These are phyloP conservation scores for Pichia sp. DNA, from an alignment of 1,139 yeast species.

Conservation along the genomic window DNA sequence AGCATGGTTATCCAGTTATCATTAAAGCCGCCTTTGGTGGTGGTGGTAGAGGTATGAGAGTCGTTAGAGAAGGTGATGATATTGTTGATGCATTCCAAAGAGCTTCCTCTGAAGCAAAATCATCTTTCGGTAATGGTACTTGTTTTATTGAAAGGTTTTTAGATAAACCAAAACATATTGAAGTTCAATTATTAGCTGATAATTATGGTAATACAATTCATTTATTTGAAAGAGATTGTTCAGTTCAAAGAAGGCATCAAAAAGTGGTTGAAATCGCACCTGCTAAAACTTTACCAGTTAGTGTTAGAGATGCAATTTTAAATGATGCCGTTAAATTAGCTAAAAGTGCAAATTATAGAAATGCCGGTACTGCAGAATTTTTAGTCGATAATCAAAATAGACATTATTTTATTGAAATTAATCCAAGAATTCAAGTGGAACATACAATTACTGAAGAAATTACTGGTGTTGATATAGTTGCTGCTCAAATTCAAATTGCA, in stretches of 20 bases:
- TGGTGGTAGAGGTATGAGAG: slow-evolving; percentile 99
- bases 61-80: slow-evolving; percentile 93
- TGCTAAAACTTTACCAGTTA: slow-evolving; percentile 80
- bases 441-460: slow-evolving; percentile 98
- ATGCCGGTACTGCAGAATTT: slow-evolving; percentile 99
- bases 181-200: slow-evolving; percentile 94
- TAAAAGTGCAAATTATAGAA: slow-evolving; percentile 78
- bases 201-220: slow-evolving; percentile 92
- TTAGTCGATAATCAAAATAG: slow-evolving; percentile 90
- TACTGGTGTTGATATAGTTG: slow-evolving; percentile 95
- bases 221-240: slow-evolving; percentile 95
- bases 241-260: slow-evolving; percentile 98
- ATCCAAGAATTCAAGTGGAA: slow-evolving; percentile 98
- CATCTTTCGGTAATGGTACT: slow-evolving; percentile 97
- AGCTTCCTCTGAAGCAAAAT: slow-evolving; percentile 90
- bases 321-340: slow-evolving; percentile 94
- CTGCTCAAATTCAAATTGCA: slow-evolving; percentile 98
- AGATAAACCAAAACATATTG: slow-evolving; percentile 95
- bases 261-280: slow-evolving; percentile 99
- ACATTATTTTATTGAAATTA: slow-evolving; percentile 96
- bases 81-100: slow-evolving; percentile 87
- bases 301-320: slow-evolving; percentile 83
- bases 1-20: slow-evolving; percentile 92
- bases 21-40: slow-evolving; percentile 99
- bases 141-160: slow-evolving; percentile 95